phyloP scores from a whole-genome alignment of 139 green algal genomes.

The Medakamo hakoo region DNA sequence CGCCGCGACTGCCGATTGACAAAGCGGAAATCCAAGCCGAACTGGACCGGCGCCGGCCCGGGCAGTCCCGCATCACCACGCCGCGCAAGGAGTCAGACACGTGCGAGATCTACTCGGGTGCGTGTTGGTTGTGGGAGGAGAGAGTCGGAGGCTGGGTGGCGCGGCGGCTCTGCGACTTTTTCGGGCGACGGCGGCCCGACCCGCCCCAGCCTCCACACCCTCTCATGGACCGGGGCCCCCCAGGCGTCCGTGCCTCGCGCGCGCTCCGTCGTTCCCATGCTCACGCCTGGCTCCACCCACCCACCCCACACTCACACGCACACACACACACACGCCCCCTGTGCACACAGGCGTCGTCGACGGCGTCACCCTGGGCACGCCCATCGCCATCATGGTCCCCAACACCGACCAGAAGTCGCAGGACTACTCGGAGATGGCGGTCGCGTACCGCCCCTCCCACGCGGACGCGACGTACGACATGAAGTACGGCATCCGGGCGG shows the following conservation, averaged over 20 bases:
- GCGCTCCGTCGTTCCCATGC: no score
- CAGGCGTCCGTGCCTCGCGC: no score
- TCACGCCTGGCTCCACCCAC: no score
- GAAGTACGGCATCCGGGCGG: slow-evolving; percentile 95
- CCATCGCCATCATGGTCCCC: slow-evolving; percentile 85
- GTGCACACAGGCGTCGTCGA: slow-evolving; percentile 33
- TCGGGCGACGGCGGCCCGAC: neutral
- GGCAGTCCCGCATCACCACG: slow-evolving; percentile 94
- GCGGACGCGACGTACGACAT: slow-evolving; percentile 98
- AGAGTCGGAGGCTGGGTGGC: neutral
- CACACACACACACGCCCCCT: slow-evolving; percentile 13
- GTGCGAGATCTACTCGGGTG: slow-evolving; percentile 78
- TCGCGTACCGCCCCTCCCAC: slow-evolving; percentile 85
- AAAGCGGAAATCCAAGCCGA: slow-evolving; percentile 65
- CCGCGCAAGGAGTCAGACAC: slow-evolving; percentile 88
- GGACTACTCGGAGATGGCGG: slow-evolving; percentile 76
- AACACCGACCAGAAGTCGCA: slow-evolving; percentile 87
- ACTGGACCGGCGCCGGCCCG: slow-evolving; percentile 71
- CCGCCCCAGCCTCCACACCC: no score
- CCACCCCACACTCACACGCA: slow-evolving; percentile 8
- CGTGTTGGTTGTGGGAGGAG: slow-evolving; percentile 8
- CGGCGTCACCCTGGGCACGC: slow-evolving; percentile 72
- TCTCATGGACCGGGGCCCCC: no score
- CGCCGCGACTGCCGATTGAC: slow-evolving; percentile 68
- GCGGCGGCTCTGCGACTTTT: neutral